Evolutionary conservation across 2,329 filamentous ascomycete genomes (phyloP), one percentile per base, ranked within the genome.

Genomic region (Aschersonia sp.): DNA sequence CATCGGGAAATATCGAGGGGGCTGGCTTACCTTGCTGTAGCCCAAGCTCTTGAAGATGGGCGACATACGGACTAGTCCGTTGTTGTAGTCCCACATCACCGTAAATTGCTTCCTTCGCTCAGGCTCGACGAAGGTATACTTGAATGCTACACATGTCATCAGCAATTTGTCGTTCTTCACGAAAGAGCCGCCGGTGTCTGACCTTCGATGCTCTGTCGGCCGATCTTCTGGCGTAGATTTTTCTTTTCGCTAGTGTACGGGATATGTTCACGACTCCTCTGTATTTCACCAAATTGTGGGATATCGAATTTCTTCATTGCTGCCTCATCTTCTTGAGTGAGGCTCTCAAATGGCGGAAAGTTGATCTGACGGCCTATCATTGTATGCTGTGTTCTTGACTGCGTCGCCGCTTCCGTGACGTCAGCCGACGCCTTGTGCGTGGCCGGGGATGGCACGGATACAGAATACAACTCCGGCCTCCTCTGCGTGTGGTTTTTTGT

Each of bases 41-140:
- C 83, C 81, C 61, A 82, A 83, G 54, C 85, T 88, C 63, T 95
- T 95, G 74, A 97, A 97, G 60, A 97, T 86, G 31, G 88, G 84
- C 2, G 89, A 95, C 65, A 94, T 94, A 51, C 90, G 82, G 52
- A 97, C 89, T 32, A 97, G 80, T 7, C 92, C 92, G 51, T 90
- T 79, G 56, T 94, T 90, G 68, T 95, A 95, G 64, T 98, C 92
- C 92, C 92, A 98, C 78, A 95, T 88, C 51, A 97, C 81, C 78
- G 61, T 84, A 89, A 46, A 76, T 71, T 52, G 72, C 74, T 2
- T 81, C 74, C 43, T 84, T 22, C 22, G 76, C 9, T 73, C 78
- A 0, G 84, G 84, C 4, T 83, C 62, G 54, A 72, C 76, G 70
- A 94, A 95, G 37, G 77, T 79, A 63, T 95, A 97, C 56, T 88